phyloP scores from a whole-genome alignment of 2,329 filamentous ascomycete species.

The Aspergillus texensis region DNA sequence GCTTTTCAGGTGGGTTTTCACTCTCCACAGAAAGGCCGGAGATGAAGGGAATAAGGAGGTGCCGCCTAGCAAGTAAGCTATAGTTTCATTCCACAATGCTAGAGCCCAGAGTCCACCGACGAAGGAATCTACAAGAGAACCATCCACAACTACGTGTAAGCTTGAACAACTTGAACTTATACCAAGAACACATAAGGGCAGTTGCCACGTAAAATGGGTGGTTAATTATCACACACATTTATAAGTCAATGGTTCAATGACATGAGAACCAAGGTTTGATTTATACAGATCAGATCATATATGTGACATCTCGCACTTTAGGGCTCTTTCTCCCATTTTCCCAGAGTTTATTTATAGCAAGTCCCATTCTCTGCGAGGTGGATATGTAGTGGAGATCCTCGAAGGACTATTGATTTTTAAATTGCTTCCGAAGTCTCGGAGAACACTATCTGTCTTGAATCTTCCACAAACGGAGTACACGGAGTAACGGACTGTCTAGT shows the following conservation, averaged over 20 bases:
- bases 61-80: background rate
- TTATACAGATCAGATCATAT: constrained; percentile 1
- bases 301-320: background rate
- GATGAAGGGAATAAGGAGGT: background rate
- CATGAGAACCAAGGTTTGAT: background rate
- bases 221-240: background rate
- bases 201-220: background rate
- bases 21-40: background rate
- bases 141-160: background rate
- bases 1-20: too few relatives aligned
- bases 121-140: background rate
- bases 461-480: background rate
- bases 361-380: background rate
- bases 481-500: background rate
- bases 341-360: background rate
- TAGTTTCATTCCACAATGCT: background rate
- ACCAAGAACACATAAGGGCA: background rate
- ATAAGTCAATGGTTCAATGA: background rate
- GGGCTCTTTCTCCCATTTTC: background rate
- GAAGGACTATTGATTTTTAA: background rate
- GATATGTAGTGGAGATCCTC: background rate
- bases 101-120: background rate
- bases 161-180: background rate
- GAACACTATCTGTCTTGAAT: background rate
- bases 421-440: background rate